phyloP scores from a whole-genome alignment of 768 basidiomycete species.

The Mycena rosella region DNA sequence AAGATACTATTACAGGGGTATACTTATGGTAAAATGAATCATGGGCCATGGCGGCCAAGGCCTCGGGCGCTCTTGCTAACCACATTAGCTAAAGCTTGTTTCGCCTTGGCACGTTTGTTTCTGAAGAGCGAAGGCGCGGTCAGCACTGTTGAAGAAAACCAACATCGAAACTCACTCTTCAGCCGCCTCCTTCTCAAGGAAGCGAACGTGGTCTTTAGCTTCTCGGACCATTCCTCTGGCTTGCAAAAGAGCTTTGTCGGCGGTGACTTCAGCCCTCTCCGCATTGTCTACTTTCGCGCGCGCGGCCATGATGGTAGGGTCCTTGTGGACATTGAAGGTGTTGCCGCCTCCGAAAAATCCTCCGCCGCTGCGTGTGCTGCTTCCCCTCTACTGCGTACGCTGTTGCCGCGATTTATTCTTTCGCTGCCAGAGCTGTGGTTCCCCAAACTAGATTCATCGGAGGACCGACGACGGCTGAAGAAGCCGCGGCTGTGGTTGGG shows the following conservation, averaged over 20 bases:
- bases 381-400: constrained; percentile 27
- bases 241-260: constrained; percentile 50
- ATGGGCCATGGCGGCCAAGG: constrained; percentile 49
- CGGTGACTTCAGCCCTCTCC: constrained; percentile 50
- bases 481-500: constrained; percentile 34
- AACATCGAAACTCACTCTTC: constrained; percentile 54
- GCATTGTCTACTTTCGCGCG: constrained; percentile 54
- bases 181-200: constrained; percentile 53
- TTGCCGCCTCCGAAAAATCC: constrained; percentile 33
- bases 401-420: not conserved
- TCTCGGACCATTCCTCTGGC: constrained; percentile 50
- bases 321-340: constrained; percentile 39
- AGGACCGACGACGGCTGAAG: constrained; percentile 39
- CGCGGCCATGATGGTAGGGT: constrained; percentile 53
- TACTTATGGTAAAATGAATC: constrained; percentile 1
- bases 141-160: constrained; percentile 3
- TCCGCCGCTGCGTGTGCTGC: constrained; percentile 26
- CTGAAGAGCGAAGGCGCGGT: constrained; percentile 38
- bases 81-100: constrained; percentile 53
- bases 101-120: constrained; percentile 52
- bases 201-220: constrained; percentile 53
- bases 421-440: constrained; percentile 2
- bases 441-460: constrained; percentile 34
- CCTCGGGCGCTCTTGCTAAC: constrained; percentile 52
- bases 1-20: constrained; percentile 14